Conservation (phyloP, 164 flowering plant genomes). For the Nelumbo lutea region DNA sequence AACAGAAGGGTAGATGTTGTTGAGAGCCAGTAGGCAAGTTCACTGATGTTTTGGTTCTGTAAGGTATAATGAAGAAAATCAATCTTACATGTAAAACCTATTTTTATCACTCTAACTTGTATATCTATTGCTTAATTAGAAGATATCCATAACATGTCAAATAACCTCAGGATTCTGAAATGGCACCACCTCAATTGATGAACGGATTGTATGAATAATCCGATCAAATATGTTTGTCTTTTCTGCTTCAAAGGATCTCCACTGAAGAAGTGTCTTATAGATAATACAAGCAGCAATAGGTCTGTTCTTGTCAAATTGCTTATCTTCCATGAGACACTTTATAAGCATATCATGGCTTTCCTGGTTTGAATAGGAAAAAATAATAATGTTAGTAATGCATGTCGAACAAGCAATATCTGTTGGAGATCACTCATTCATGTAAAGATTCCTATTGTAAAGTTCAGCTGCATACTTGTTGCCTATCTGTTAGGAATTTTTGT, state of each 20-base stretch:
- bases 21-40: constrained; percentile 75
- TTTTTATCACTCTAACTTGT: neutral
- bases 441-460: neutral
- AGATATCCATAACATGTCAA: neutral
- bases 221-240: constrained; percentile 70
- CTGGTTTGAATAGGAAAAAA: constrained; percentile 26
- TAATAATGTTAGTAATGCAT: neutral
- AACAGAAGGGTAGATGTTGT: constrained; percentile 65
- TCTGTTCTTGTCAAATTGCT: constrained; percentile 47
- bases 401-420: neutral
- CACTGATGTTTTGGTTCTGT: constrained; percentile 40
- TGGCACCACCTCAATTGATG: constrained; percentile 50
- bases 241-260: constrained; percentile 86
- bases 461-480: constrained; percentile 54
- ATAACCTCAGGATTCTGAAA: neutral
- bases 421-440: neutral
- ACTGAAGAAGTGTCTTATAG: constrained; percentile 66
- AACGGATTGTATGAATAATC: constrained; percentile 56
- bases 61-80: constrained; percentile 13
- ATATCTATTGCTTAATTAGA: neutral
- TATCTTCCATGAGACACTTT: constrained; percentile 63
- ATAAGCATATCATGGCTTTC: constrained; percentile 66
- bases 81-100: neutral
- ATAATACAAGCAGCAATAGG: constrained; percentile 63
- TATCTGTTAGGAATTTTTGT: constrained; percentile 69